Conservation (phyloP, 805 yeast genomes). For the Schizosaccharomyces cryophilus region DNA sequence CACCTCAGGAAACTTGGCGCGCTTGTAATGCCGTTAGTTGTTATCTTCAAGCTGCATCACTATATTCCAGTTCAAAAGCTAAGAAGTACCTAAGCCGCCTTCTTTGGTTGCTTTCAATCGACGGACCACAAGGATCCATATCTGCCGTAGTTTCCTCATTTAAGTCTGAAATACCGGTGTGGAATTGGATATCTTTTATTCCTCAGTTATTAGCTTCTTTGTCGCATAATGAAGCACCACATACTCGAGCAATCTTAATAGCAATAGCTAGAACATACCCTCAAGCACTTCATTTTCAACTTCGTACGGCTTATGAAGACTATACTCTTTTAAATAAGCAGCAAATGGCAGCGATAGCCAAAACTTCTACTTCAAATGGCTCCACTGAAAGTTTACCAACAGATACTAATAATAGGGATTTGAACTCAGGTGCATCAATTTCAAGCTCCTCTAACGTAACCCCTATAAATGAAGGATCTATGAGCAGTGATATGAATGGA, state of each 20-base stretch:
- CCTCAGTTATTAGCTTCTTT: conserved; percentile 79
- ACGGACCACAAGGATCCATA: conserved; percentile 57
- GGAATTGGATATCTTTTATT: conserved; percentile 97
- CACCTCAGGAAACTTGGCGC: conserved; percentile 51
- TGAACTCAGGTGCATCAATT: too few relatives aligned
- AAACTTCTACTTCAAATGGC: conserved; percentile 3
- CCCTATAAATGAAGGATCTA: too few relatives aligned
- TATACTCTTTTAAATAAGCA: conserved; percentile 69
- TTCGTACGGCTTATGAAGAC: conserved; percentile 87
- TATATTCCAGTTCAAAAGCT: conserved; percentile 79
- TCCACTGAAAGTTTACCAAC: conserved; percentile 11
- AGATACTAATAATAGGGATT: not conserved
- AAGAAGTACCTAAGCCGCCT: conserved; percentile 71
- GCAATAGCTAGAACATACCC: conserved; percentile 92
- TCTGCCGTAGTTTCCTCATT: conserved; percentile 75
- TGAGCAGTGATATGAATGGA: too few relatives aligned
- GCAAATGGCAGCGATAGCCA: conserved; percentile 22
- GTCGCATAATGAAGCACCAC: conserved; percentile 71
- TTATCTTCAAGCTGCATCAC: conserved; percentile 89
- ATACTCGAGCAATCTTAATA: conserved; percentile 69
- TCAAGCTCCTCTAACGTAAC: too few relatives aligned
- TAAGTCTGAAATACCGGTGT: conserved; percentile 89
- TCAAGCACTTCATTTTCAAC: conserved; percentile 86
- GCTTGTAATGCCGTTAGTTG: conserved; percentile 91
- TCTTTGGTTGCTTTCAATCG: conserved; percentile 78